Conservation (phyloP, 768 basidiomycete species). For the Phylloporus rhodoxanthus region DNA sequence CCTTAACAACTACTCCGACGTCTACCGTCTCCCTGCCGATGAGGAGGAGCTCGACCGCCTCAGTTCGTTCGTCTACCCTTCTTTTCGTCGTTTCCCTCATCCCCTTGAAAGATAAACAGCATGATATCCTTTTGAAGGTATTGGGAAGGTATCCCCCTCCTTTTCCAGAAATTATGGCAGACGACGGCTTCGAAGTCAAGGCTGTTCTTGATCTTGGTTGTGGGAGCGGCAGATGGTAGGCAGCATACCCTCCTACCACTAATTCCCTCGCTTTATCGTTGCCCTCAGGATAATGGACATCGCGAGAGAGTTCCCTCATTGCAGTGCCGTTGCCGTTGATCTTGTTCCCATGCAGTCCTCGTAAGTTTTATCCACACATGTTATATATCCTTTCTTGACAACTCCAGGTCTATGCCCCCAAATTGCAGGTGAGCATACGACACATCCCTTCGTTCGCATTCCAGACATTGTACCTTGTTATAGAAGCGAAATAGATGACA, state of each 20-base stretch:
- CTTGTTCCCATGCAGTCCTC: constrained; percentile 71
- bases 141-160: constrained; percentile 65
- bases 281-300: constrained; percentile 64
- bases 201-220: constrained; percentile 71
- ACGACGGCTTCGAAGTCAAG: constrained; percentile 55
- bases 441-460: not conserved
- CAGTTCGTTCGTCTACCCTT: constrained; percentile 36
- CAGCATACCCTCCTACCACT: not conserved
- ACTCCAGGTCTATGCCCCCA: constrained; percentile 53
- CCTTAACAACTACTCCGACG: constrained; percentile 72
- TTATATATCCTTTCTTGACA: constrained; percentile 15
- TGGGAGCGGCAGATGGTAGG: constrained; percentile 72
- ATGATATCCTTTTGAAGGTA: constrained; percentile 54
- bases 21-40: constrained; percentile 75
- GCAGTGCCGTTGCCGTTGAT: constrained; percentile 67
- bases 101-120: constrained; percentile 52
- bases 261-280: constrained; percentile 6
- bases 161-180: constrained; percentile 52
- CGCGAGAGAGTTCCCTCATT: constrained; percentile 66
- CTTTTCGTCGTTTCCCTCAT: constrained; percentile 9
- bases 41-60: constrained; percentile 69
- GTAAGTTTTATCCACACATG: constrained; percentile 36
- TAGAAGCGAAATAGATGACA: constrained; percentile 80
- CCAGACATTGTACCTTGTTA: constrained; percentile 6
- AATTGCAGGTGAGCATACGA: constrained; percentile 54